These are phyloP conservation scores for Zymoseptoria pseudotritici DNA, from an alignment of 2,329 filamentous ascomycete species.

Conservation along the genomic window DNA sequence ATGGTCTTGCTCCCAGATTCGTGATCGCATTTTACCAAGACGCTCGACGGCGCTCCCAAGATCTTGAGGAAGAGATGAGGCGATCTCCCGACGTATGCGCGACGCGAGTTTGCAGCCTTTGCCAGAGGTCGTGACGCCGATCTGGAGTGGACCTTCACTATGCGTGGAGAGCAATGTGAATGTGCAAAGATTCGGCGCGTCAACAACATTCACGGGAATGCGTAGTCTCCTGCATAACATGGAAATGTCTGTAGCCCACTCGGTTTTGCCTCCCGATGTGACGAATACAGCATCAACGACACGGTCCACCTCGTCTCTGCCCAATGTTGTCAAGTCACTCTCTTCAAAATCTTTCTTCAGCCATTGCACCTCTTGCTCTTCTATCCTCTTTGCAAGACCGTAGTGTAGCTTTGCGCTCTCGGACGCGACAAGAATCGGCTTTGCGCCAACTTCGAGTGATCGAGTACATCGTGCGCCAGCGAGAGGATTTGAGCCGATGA, in stretches of 20 bases:
- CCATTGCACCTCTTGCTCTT: slow-evolving; percentile 61
- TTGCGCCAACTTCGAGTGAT: slow-evolving; percentile 74
- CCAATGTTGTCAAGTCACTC: slow-evolving; percentile 63
- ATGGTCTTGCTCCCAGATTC: slow-evolving; percentile 69
- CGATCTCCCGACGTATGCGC: slow-evolving; percentile 80
- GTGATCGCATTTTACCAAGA: slow-evolving; percentile 63
- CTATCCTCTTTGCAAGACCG: slow-evolving; percentile 55
- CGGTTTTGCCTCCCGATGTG: slow-evolving; percentile 50
- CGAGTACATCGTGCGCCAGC: slow-evolving; percentile 76
- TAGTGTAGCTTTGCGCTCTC: slow-evolving; percentile 51
- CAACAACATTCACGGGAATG: slow-evolving; percentile 88
- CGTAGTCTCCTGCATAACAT: slow-evolving; percentile 67
- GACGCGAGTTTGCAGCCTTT: slow-evolving; percentile 90
- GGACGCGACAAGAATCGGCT: slow-evolving; percentile 69
- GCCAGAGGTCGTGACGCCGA: slow-evolving; percentile 92
- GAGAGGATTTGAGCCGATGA: slow-evolving; percentile 79
- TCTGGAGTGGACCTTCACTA: slow-evolving; percentile 81
- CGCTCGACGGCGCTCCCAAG: slow-evolving; percentile 71
- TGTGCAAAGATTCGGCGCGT: slow-evolving; percentile 77
- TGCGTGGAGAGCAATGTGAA: slow-evolving; percentile 87
- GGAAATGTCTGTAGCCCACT: slow-evolving; percentile 56
- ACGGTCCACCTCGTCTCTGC: slow-evolving; percentile 66
- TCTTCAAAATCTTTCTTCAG: slow-evolving; percentile 60
- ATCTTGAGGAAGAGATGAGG: slow-evolving; percentile 64
- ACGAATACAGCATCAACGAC: slow-evolving; percentile 93